These are phyloP conservation scores for Yarrowia porcina DNA, from an alignment of 805 yeast species.

Conservation along the genomic window DNA sequence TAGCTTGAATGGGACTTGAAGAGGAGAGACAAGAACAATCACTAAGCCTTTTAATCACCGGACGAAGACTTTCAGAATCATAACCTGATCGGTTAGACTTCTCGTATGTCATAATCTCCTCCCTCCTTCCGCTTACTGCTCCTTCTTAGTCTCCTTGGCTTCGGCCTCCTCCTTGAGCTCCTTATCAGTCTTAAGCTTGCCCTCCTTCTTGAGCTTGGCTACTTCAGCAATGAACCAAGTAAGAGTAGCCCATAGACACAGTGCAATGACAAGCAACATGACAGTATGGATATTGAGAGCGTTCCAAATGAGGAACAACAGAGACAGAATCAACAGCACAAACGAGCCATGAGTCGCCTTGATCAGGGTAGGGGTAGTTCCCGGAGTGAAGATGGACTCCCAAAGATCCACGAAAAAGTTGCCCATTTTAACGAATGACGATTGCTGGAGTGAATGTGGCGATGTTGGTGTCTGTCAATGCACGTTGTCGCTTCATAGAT, in stretches of 20 bases:
- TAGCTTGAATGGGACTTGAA: too few species aligned
- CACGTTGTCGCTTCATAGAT: background rate
- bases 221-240: slow-evolving; percentile 86
- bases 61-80: too few species aligned
- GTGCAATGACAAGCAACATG: slow-evolving; percentile 53
- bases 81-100: too few species aligned
- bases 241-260: slow-evolving; percentile 70
- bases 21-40: too few species aligned
- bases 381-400: slow-evolving; percentile 91
- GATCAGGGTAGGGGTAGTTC: slow-evolving; percentile 85
- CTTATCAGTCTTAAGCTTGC: slow-evolving; percentile 8
- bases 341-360: slow-evolving; percentile 87
- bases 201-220: slow-evolving; percentile 40
- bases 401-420: slow-evolving; percentile 61
- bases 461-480: background rate
- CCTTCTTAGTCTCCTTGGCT: background rate
- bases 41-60: too few species aligned
- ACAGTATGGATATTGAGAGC: slow-evolving; percentile 64
- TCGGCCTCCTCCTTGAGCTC: background rate
- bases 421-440: slow-evolving; percentile 1
- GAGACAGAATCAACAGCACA: slow-evolving; percentile 54
- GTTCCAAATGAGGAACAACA: slow-evolving; percentile 57
- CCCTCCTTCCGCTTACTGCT: background rate
- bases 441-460: background rate
- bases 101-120: background rate